Evolutionary conservation across 192 early-diverging fungal species (phyloP), one percentile per base, ranked within the genome.

Genomic region (Backusella tuberculispora): DNA sequence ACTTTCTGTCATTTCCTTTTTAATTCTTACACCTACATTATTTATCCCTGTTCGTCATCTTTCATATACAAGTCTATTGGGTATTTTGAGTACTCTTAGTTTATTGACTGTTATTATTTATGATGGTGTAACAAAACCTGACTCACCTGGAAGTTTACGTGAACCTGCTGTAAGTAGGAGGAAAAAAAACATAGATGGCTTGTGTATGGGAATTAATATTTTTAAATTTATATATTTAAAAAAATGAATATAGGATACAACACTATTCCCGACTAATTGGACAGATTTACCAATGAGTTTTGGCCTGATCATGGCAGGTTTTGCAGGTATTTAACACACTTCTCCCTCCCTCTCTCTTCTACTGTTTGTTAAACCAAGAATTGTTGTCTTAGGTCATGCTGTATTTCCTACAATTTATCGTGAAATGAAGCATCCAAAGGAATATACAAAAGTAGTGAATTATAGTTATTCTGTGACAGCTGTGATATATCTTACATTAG

Each of bases 361-460:
- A n/a, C 7, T 53, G 8, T 53, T 53, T 53, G 9, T 53, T 60
- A 60, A 60, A 60, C 26, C 21, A 46, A 43, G 29, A 2, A 34
- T 34, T 34, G 2, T 34, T 34, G 2, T 34, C 29, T 34, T 34
- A 60, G 88, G 89, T 29, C 91, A 92, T 74, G 87, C 90, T 8
- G 87, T 93, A 6, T 89, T 92, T 46, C 92, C 92, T n/a, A 80
- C 83, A 4, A 83, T 93, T 13, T 89, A 91, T 74, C 76, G 86
- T 14, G 92, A 93, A 74, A 90, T 93, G 88, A 78, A 83, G n/a
- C 75, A 77, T 14, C 87, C 87, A 14, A 76, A 80, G 14, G n/a
- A 75, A 26, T 92, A 83, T 75, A 76, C 76, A 6, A 64, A 48
- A 12, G 79, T 85, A 68, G 81, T 93, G 0, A 90, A 92, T 66